Base-by-base conservation (phyloP, 208 protist genomes). In the Trypanosoma cruzi region DNA sequence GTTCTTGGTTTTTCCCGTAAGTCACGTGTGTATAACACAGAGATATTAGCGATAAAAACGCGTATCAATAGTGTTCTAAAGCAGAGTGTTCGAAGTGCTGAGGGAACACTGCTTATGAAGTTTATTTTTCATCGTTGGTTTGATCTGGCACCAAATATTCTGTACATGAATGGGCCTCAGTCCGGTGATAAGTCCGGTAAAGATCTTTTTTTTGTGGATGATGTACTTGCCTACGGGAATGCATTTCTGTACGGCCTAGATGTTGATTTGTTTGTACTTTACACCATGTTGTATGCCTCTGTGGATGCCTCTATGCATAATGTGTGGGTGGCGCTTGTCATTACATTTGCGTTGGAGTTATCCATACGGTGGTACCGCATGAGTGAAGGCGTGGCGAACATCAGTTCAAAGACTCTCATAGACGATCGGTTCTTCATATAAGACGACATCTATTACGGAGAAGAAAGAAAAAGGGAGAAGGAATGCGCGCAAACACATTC, bases 201-300 rank as follows among this genome's bases (percentile, higher is more conserved):
- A 58, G 85, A 91, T 64, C 63, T 95, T n/a, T 96, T 91, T 74
- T 96, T 96, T 77, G 79, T 92, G 29, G 91, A 93, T 71, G 62
- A 84, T 44, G 65, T 81, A 28, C 46, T 73, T 26, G 82, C 86
- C 16, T 94, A 86, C 50, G 84, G 79, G 2, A 73, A 75, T 8
- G 85, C 82, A 10, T 83, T 96, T 64, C 61, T 96, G 56, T 90
- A 84, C 55, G 83, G 82, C 0, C 55, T 94, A 8, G 88, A 96
- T 59, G 74, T 90, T 44, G 81, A 92, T 65, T 56, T 94, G 18
- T 92, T 89, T 66, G 63, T 93, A 16, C 77, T 90, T 13, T 93
- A 91, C 64, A 76, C 87, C 1, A 64, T 85, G 34, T 52, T 94
- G 22, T 96, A 92, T 68, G 68, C 87, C 14, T 63, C 83, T 3